phyloP scores from a whole-genome alignment of 768 basidiomycete species.

The Baorangia bicolor region DNA sequence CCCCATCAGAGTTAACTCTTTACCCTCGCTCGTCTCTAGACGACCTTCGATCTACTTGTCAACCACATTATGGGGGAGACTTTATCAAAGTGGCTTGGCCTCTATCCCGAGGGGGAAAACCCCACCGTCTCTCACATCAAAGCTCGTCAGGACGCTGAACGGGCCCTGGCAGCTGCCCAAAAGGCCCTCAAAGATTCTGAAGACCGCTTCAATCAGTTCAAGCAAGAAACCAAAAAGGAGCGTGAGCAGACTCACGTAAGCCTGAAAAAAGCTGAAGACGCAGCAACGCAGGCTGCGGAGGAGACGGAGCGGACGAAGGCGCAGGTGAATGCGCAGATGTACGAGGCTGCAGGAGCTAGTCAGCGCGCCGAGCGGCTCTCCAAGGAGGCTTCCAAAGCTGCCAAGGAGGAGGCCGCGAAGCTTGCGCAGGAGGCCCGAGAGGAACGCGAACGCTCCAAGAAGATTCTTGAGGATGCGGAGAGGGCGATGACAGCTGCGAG shows the following conservation, averaged over 20 bases:
- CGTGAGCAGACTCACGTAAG: background rate
- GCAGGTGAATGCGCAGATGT: too few relatives aligned
- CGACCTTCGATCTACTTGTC: background rate
- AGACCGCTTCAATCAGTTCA: background rate
- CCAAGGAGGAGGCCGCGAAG: constrained; percentile 19
- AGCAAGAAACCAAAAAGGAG: constrained; percentile 8
- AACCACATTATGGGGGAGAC: constrained; percentile 6
- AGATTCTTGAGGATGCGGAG: constrained; percentile 17
- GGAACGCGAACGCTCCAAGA: constrained; percentile 13
- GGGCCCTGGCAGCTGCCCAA: constrained; percentile 2
- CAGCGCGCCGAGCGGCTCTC: constrained; percentile 11
- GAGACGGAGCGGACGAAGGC: constrained; percentile 6
- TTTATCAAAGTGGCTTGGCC: constrained; percentile 5
- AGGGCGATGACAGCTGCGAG: constrained; percentile 10
- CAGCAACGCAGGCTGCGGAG: background rate
- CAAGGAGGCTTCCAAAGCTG: background rate
- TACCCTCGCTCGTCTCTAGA: background rate
- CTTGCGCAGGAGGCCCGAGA: constrained; percentile 11
- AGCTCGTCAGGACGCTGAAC: constrained; percentile 13
- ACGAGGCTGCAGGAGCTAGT: background rate
- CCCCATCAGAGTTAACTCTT: background rate
- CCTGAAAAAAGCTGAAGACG: constrained; percentile 13
- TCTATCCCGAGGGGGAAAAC: constrained; percentile 6
- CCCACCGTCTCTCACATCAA: constrained; percentile 13
- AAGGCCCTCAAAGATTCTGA: constrained; percentile 1